Conservation (phyloP, 2,329 filamentous ascomycete genomes). For the Cryphonectria carpinicola region DNA sequence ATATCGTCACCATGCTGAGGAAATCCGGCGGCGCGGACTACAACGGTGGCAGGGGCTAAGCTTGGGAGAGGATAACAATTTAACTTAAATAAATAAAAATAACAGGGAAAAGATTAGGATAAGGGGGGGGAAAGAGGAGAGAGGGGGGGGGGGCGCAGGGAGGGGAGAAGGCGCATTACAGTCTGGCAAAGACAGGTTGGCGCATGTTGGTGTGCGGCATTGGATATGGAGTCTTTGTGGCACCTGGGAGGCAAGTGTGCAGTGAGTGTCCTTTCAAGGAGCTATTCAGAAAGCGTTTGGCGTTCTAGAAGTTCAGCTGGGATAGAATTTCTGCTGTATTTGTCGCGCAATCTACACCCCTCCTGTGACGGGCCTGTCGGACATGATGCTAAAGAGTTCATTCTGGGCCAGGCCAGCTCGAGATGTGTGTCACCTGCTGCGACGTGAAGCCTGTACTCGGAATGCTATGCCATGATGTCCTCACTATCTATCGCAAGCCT, state of each 20-base stretch:
- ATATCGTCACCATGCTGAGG: constrained; percentile 63
- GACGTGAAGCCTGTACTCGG: too few species aligned
- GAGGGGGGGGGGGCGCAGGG: too few species aligned
- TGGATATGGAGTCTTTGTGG: not conserved
- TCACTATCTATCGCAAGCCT: too few species aligned
- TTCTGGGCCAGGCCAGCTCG: not conserved
- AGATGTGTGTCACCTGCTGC: not conserved
- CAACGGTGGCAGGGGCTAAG: constrained; percentile 64
- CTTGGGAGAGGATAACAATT: not conserved
- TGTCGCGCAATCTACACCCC: not conserved
- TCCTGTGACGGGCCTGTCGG: not conserved
- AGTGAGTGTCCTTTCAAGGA: not conserved
- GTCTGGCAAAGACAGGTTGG: not conserved
- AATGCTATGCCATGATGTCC: too few species aligned
- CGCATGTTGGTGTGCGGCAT: not conserved
- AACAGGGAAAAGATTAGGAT: not conserved
- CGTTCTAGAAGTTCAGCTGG: not conserved
- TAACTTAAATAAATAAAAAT: not conserved
- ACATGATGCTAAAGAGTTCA: not conserved
- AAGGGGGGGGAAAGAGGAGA: not conserved
- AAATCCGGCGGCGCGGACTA: constrained; percentile 73
- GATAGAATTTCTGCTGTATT: not conserved
- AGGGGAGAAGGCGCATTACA: not conserved
- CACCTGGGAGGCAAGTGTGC: not conserved
- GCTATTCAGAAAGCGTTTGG: not conserved